These are phyloP conservation scores for Globisporangium abappressorium DNA, from an alignment of 352 stramenopile species.

Conservation along the genomic window DNA sequence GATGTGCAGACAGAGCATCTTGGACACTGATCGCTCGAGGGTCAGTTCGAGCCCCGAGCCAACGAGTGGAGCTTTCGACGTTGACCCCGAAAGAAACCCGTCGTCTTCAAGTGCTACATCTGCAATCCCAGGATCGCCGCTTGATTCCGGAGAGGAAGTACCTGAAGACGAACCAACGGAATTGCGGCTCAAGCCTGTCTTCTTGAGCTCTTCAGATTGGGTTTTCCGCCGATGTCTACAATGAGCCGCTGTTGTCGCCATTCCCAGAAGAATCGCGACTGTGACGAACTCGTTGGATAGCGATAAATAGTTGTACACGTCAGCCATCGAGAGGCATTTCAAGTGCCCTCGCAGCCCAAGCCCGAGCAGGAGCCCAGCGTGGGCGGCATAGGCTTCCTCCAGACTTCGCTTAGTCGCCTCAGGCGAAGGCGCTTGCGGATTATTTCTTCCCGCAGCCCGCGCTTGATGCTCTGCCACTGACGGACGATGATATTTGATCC, in stretches of 20 bases:
- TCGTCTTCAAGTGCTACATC: constrained; percentile 21
- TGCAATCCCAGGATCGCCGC: neutral
- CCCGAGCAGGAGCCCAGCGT: constrained; percentile 95
- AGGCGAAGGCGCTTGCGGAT: constrained; percentile 17
- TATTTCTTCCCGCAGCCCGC: neutral
- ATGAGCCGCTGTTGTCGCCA: constrained; percentile 93
- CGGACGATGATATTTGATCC: constrained; percentile 98
- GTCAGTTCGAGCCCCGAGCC: constrained; percentile 54
- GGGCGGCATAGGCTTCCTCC: constrained; percentile 84
- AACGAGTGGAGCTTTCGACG: constrained; percentile 31
- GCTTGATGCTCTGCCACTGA: constrained; percentile 35
- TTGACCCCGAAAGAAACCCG: constrained; percentile 2
- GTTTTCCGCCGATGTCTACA: constrained; percentile 52
- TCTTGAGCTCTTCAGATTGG: constrained; percentile 8
- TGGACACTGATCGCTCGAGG: constrained; percentile 90
- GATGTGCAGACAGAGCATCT: constrained; percentile 98
- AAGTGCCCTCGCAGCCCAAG: constrained; percentile 95
- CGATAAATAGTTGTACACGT: constrained; percentile 99
- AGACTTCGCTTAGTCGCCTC: constrained; percentile 36
- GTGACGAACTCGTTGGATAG: constrained; percentile 96
- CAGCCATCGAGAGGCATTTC: constrained; percentile 93
- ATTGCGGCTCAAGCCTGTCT: neutral
- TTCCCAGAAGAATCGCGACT: constrained; percentile 95
- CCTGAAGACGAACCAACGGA: neutral
- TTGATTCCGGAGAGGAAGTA: neutral